phyloP scores from a whole-genome alignment of 768 basidiomycete genomes.

The Tylopilus rubrobrunneus region DNA sequence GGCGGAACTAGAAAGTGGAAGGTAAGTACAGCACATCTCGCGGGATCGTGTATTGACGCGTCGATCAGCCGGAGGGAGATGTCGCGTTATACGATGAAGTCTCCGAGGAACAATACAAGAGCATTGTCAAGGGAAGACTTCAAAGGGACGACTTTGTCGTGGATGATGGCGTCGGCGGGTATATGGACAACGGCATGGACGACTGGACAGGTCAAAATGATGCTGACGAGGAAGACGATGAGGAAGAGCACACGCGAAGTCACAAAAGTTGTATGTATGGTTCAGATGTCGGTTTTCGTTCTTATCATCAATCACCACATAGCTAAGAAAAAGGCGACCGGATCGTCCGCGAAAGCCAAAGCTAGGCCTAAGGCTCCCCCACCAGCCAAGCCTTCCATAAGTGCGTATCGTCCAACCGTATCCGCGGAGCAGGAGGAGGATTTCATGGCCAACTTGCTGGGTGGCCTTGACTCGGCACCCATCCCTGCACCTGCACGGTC shows the following conservation, averaged over 20 bases:
- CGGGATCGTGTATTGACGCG: slow-evolving; percentile 21
- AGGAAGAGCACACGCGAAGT: slow-evolving; percentile 29
- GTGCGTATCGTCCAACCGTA: slow-evolving; percentile 73
- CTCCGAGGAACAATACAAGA: slow-evolving; percentile 81
- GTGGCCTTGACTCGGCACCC: slow-evolving; percentile 57
- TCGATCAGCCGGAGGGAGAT: slow-evolving; percentile 49
- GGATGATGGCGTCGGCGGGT: slow-evolving; percentile 88
- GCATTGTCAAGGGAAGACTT: slow-evolving; percentile 78
- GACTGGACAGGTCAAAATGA: slow-evolving; percentile 72
- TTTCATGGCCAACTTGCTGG: slow-evolving; percentile 82
- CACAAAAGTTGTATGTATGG: slow-evolving; percentile 40
- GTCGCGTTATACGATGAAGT: slow-evolving; percentile 83
- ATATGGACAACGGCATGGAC: slow-evolving; percentile 96
- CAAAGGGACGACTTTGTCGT: slow-evolving; percentile 91
- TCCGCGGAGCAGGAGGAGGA: slow-evolving; percentile 82
- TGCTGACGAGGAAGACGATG: slow-evolving; percentile 55
- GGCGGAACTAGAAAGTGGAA: slow-evolving; percentile 58
- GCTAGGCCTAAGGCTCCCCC: slow-evolving; percentile 45
- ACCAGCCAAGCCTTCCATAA: slow-evolving; percentile 57
- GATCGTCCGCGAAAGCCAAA: slow-evolving; percentile 33
- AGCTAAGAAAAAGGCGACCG: slow-evolving; percentile 28
- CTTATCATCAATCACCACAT: slow-evolving; percentile 7
- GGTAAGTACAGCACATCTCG: slow-evolving; percentile 33
- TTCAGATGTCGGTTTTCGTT: not conserved
- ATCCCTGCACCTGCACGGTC: slow-evolving; percentile 32